Conservation (phyloP, 306 rosid species). For the Mimosa bimucronata region DNA sequence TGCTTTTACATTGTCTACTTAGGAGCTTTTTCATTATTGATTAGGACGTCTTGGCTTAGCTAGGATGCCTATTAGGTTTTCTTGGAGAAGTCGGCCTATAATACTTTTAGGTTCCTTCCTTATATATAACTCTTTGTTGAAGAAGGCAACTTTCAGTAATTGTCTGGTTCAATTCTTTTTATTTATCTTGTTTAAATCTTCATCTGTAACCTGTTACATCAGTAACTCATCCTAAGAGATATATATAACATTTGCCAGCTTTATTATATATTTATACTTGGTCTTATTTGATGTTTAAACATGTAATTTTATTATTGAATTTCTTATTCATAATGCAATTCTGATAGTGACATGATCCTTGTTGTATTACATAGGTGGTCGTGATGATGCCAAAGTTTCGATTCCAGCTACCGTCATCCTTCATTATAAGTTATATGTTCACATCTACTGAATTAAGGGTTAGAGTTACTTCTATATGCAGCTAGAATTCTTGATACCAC, state of each 20-base stretch:
- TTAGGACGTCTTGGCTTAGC: background rate
- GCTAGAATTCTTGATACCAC: constrained; percentile 18
- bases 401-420: constrained; percentile 88
- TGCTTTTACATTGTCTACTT: background rate
- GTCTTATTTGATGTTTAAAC: constrained; percentile 31
- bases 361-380: constrained; percentile 70
- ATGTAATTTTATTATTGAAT: constrained; percentile 29
- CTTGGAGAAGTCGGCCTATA: background rate
- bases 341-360: constrained; percentile 34
- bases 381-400: constrained; percentile 78
- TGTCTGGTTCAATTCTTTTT: background rate
- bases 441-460: constrained; percentile 88
- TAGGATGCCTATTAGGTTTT: background rate
- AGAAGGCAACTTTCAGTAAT: background rate
- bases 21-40: background rate
- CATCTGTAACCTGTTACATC: background rate
- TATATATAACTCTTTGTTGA: background rate
- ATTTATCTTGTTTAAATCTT: background rate
- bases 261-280: constrained; percentile 24
- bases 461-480: constrained; percentile 31
- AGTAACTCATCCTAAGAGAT: background rate
- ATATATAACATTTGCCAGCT: constrained; percentile 8
- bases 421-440: constrained; percentile 85
- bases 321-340: constrained; percentile 30
- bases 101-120: background rate